Percentiles rank a stretch among this genome's conserved stretches.
Evolutionary conservation across 176 grass and related monocot genomes (phyloP).

Genomic region (Oryza nivara): DNA sequence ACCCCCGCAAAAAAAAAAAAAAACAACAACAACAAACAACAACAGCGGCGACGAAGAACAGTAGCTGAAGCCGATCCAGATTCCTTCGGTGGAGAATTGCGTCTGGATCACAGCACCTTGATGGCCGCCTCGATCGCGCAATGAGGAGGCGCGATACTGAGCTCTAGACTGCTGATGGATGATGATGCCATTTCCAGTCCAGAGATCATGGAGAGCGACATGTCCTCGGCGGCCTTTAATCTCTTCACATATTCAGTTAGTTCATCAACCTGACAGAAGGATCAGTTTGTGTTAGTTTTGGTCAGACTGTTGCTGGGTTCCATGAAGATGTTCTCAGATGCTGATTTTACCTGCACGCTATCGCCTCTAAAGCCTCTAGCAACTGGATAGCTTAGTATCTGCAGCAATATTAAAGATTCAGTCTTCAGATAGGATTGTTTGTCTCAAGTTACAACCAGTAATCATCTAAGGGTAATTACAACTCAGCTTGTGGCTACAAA

Average conservation of each 20-base stretch:
- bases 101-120: constrained; percentile 60
- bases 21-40: not conserved
- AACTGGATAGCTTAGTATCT: constrained; percentile 34
- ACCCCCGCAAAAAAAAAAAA: too few relatives aligned
- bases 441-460: not conserved
- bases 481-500: not conserved
- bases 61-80: constrained; percentile 7
- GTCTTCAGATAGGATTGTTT: constrained; percentile 27
- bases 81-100: not conserved
- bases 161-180: constrained; percentile 54
- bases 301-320: not conserved
- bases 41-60: not conserved
- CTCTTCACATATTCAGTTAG: constrained; percentile 7
- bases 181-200: constrained; percentile 35
- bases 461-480: constrained; percentile 3
- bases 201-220: constrained; percentile 42
- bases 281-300: not conserved
- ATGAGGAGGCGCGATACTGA: constrained; percentile 71
- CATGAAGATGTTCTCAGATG: not conserved
- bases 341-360: constrained; percentile 43
- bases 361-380: constrained; percentile 5
- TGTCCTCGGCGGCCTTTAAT: not conserved
- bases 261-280: constrained; percentile 21
- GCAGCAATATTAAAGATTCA: not conserved
- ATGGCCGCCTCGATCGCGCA: constrained; percentile 49